These are phyloP conservation scores for Apiospora kogelbergensis DNA, from an alignment of 2,329 filamentous ascomycete species.

Conservation along the genomic window DNA sequence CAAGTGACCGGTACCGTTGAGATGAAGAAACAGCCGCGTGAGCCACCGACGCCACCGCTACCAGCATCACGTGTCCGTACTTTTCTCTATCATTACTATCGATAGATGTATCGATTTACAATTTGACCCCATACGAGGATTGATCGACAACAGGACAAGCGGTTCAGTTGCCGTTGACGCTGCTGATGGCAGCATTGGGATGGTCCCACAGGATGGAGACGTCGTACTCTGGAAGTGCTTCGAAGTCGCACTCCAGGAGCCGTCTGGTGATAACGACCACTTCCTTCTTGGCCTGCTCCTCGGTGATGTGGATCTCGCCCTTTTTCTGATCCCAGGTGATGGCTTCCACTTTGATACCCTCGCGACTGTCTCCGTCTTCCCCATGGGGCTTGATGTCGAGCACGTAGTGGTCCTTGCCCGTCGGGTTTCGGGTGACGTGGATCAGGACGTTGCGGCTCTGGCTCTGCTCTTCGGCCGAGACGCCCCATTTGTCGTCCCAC, in stretches of 20 bases:
- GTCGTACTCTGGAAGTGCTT: constrained; percentile 16
- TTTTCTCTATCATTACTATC: no score
- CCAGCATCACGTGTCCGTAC: no score
- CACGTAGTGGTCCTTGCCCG: constrained; percentile 14
- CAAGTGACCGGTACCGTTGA: not conserved
- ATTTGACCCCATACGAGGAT: no score
- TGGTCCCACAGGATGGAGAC: constrained; percentile 8
- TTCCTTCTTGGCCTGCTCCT: constrained; percentile 18
- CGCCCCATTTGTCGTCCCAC: constrained; percentile 18
- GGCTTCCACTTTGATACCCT: constrained; percentile 13
- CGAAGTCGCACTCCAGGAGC: constrained; percentile 15
- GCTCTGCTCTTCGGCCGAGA: constrained; percentile 14
- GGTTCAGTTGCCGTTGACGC: no score
- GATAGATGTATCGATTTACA: no score
- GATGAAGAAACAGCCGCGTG: not conserved
- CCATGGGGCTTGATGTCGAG: constrained; percentile 10
- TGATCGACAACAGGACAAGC: no score
- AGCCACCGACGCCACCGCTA: no score
- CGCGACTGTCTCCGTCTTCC: not conserved
- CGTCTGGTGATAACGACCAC: constrained; percentile 15
- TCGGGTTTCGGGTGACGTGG: constrained; percentile 17
- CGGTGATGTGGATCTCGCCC: constrained; percentile 14
- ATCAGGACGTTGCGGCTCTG: constrained; percentile 15
- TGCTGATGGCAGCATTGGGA: no score
- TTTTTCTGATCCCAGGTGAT: constrained; percentile 21